Base-by-base conservation (phyloP, 768 basidiomycete species). In the Nevesoporus exiguus region DNA sequence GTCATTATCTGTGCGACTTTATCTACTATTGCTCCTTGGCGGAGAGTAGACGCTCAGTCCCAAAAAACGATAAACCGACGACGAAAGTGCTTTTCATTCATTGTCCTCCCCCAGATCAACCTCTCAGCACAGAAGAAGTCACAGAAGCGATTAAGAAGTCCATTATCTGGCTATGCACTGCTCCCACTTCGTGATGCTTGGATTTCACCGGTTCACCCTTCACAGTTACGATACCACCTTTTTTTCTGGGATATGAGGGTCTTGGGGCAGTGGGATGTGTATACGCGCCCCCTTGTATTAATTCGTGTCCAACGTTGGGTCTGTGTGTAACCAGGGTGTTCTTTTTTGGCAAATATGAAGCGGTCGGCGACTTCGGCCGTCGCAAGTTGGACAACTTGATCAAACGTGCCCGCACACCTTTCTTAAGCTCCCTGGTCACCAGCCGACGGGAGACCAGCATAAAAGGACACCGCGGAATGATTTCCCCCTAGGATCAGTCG, bases 21-120 rank as follows among this genome's bases (percentile, higher is more conserved):
- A 79, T 85, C 55, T 88, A 85, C 66, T 90, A 86, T 62, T 85
- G 85, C 63, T 88, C 86, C 10, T 76, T 89, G 25, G 85, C 86
- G 5, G 87, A 88, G 65, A 77, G 81, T 25, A 80, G 78, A 62
- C 80, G 84, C 3, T 57, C 55, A 8, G 59, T 55, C n/a, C 53
- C 61, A 31, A 70, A 72, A 45, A 67, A 45, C 33, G 69, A 70
- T 46, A 71, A 67, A 25, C 67, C 69, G 14, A 61, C 56, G 7
- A 65, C 68, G 17, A 75, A 72, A 48, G 85, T 90, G 45, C 69
- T 89, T 7, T 86, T 86, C 67, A 69, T 89, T 61, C 88, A 90
- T 63, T 86, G 85, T 61, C 83, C 85, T 11, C 88, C 88, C 0
- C 77, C 83, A 15, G 79, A 77, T 48, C 80, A 84, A 65, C 86